A percentile compares a stretch with the other conserved stretches of the same genome.
These are phyloP conservation scores for Graphiopsis chlorocephala DNA, from an alignment of 2,329 filamentous ascomycete species.

Conservation along the genomic window DNA sequence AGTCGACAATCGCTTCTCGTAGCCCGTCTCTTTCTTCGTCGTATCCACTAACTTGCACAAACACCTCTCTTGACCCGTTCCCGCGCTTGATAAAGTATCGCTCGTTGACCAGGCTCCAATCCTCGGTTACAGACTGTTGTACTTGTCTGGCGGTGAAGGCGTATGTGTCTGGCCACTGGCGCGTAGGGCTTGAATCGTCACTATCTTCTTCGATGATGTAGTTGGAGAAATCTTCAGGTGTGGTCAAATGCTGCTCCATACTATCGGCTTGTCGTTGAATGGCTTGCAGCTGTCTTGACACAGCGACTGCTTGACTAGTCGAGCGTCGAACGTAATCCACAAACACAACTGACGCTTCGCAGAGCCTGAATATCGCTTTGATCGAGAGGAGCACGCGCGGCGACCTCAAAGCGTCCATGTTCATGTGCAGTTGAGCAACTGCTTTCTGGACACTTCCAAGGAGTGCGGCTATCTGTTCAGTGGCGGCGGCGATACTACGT, in stretches of 20 bases:
- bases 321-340: constrained; percentile 19
- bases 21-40: constrained; percentile 12
- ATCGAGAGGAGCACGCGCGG: neutral
- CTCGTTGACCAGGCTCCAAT: constrained; percentile 47
- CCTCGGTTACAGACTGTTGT: constrained; percentile 41
- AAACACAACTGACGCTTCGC: constrained; percentile 17
- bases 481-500: constrained; percentile 35
- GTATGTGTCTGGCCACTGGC: constrained; percentile 25
- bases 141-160: constrained; percentile 40
- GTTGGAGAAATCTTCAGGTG: constrained; percentile 11
- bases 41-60: constrained; percentile 35
- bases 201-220: neutral
- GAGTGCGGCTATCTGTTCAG: neutral
- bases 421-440: neutral
- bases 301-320: neutral
- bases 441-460: neutral
- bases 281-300: neutral
- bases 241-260: constrained; percentile 15
- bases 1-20: neutral
- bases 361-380: constrained; percentile 19
- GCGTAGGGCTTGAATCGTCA: neutral
- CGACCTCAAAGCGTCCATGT: neutral
- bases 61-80: constrained; percentile 44
- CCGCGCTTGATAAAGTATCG: constrained; percentile 49
- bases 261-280: neutral